Base-by-base conservation (phyloP, 345 rosid genomes). In the Limnanthes douglasii region DNA sequence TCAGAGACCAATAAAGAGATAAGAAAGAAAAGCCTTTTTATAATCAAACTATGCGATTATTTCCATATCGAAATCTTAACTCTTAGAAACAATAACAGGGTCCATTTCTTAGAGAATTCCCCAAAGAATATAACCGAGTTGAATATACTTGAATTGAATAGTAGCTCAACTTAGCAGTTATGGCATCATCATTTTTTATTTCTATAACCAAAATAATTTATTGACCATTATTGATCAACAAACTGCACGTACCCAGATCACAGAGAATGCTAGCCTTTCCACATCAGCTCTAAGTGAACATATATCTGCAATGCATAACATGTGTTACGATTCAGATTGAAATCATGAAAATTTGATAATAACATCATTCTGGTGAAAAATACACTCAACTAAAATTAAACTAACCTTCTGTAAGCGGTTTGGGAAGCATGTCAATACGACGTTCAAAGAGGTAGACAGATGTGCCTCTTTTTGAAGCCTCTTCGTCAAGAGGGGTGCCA, bases 391-490 rank as follows among this genome's bases (percentile, higher is more conserved):
- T 50, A 60, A 36, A 40, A 53, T 27, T 20, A 51, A 38, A 29
- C 32, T 22, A 43, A 78, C 94, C 98, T 77, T 90, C 98, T 8
- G 98, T 90, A 42, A 90, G 52, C 58, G 98, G 94, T 57, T 90
- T 90, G 28, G 98, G 98, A 49, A 90, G 94, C 98, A 90, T 90
- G 71, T 90, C 98, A 40, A 90, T 90, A 27, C 96, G 92, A 31
- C 96, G 94, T 50, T 90, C 98, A 59, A 90, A 96, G 53, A 90
- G 94, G 74, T 84, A 90, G 34, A 80, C 94, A 39, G 98, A 90
- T 35, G 98, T 90, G 64, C 98, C 98, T 62, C 98, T 80, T 62
- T 84, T 73, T 8, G 80, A 59, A 53, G 98, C 98, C 69, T 90
- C 98, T 33, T 75, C 86, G 57, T 84, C 96, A 52, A 90, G 77